Evolutionary conservation across 495 filamentous ascomycete species (phyloP).

Genomic region (Cercophora samala): DNA sequence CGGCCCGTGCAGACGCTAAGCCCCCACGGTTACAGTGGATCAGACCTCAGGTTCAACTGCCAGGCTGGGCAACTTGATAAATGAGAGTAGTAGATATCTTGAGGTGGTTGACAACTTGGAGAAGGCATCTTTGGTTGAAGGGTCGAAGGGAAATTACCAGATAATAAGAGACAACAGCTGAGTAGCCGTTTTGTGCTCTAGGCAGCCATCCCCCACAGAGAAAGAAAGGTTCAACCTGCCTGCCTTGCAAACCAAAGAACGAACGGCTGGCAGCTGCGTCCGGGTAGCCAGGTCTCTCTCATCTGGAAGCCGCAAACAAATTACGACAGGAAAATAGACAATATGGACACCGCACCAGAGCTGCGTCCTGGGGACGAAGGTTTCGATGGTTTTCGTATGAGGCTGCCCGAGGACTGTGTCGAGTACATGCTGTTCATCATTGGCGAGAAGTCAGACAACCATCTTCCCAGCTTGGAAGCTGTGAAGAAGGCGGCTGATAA

Average conservation of each 20-base stretch:
- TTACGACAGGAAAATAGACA: not conserved
- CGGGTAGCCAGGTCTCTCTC: not conserved
- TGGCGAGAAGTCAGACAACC: constrained; percentile 50
- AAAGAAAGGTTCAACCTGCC: too few relatives aligned
- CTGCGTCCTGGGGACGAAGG: constrained; percentile 38
- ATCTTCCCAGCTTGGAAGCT: constrained; percentile 57
- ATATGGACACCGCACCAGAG: constrained; percentile 28
- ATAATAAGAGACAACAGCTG: not conserved
- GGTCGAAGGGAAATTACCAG: not conserved
- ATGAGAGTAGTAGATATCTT: not conserved
- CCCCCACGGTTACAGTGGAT: not conserved
- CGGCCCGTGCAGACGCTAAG: not conserved
- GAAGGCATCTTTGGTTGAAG: not conserved
- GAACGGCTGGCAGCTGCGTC: too few relatives aligned
- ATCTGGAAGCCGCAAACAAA: not conserved
- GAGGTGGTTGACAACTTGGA: not conserved
- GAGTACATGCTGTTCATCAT: constrained; percentile 80
- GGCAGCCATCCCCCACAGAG: not conserved
- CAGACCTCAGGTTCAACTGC: not conserved
- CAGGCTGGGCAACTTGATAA: not conserved
- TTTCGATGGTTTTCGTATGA: constrained; percentile 66
- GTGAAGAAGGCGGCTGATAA: constrained; percentile 65
- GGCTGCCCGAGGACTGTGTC: constrained; percentile 79
- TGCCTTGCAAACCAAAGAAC: too few relatives aligned
- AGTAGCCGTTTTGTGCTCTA: not conserved